phyloP scores from a whole-genome alignment of 805 yeast species.

The Kuraishia hungarica region DNA sequence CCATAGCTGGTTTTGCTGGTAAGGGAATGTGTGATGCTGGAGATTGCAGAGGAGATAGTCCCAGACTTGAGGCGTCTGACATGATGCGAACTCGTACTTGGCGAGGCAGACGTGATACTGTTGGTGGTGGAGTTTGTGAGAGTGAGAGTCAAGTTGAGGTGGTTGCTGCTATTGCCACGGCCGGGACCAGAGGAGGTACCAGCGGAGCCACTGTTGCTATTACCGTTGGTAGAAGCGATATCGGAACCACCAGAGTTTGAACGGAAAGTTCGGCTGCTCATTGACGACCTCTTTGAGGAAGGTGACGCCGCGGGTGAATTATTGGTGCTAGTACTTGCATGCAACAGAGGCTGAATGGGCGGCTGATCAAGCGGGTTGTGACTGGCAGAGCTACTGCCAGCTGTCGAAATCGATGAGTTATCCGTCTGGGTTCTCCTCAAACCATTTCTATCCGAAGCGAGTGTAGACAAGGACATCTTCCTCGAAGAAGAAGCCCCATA shows the following conservation, averaged over 20 bases:
- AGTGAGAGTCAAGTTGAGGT: background rate
- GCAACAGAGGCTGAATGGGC: background rate
- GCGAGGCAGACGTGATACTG: background rate
- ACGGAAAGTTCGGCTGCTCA: conserved; percentile 24
- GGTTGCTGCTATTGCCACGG: background rate
- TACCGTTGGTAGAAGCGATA: conserved; percentile 4
- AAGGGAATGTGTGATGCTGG: conserved; percentile 1
- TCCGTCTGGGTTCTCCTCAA: background rate
- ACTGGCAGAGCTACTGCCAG: background rate
- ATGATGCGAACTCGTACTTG: background rate
- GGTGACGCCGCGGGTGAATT: background rate
- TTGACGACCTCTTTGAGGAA: conserved; percentile 19
- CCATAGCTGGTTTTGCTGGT: background rate
- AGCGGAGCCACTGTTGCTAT: no score
- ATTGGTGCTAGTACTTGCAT: background rate
- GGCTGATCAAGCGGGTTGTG: background rate
- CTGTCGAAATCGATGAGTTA: background rate
- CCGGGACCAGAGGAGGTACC: background rate
- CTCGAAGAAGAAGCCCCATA: background rate
- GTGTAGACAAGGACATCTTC: background rate
- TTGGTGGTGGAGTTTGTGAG: background rate
- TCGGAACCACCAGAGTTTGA: conserved; percentile 11
- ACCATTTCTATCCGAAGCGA: background rate
- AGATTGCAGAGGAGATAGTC: background rate
- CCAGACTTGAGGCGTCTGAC: background rate